Conservation (phyloP, 805 yeast species). For the Candida golubevii region DNA sequence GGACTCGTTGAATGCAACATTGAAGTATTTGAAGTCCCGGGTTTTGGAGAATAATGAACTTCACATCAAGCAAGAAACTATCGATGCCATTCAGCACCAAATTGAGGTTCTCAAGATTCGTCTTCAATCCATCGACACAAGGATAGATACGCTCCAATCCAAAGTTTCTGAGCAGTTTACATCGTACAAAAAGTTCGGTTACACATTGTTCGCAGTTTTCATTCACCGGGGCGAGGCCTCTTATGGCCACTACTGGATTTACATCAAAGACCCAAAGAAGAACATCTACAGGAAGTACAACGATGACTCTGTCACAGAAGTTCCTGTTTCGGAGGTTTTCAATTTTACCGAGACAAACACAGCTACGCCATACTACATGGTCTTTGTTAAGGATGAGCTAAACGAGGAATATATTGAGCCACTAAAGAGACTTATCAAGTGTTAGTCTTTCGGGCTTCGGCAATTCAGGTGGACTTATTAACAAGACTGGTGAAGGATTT, state of each 20-base stretch:
- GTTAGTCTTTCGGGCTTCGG: background rate
- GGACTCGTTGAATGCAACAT: constrained; percentile 50
- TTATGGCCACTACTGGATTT: constrained; percentile 97
- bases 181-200: constrained; percentile 60
- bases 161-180: constrained; percentile 59
- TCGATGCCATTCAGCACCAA: constrained; percentile 45
- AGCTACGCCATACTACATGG: constrained; percentile 92
- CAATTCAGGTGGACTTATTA: no score
- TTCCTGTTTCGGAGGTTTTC: constrained; percentile 57
- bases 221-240: constrained; percentile 95
- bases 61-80: constrained; percentile 42
- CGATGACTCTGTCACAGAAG: constrained; percentile 92
- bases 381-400: constrained; percentile 66
- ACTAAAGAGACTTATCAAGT: constrained; percentile 43
- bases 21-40: constrained; percentile 48
- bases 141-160: constrained; percentile 42
- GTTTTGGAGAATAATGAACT: constrained; percentile 30
- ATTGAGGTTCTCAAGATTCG: constrained; percentile 46
- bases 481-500: no score
- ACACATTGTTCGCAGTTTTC: constrained; percentile 84
- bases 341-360: constrained; percentile 65
- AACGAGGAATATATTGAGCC: constrained; percentile 58
- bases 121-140: constrained; percentile 36
- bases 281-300: constrained; percentile 83
- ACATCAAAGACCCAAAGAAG: constrained; percentile 70